Conservation (phyloP, 2,329 filamentous ascomycete genomes). For the Aspergillus candidus region DNA sequence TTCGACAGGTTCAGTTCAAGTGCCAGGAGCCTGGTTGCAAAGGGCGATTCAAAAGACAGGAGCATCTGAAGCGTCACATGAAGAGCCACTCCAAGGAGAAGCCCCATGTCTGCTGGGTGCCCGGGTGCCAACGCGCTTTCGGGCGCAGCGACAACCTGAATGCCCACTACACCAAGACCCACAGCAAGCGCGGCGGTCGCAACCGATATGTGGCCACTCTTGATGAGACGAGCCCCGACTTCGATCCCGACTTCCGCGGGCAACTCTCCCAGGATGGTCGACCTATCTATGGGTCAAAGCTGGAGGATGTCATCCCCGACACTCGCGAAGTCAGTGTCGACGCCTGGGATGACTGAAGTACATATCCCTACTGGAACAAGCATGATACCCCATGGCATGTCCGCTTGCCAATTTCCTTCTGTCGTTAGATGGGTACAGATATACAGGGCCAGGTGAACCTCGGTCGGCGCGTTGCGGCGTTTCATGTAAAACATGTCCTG, state of each 20-base stretch:
- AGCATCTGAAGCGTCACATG: constrained; percentile 46
- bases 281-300: constrained; percentile 33
- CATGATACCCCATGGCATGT: constrained; percentile 27
- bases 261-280: constrained; percentile 38
- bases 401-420: constrained; percentile 20
- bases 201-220: constrained; percentile 43
- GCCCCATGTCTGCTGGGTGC: constrained; percentile 41
- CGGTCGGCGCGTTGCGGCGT: constrained; percentile 20
- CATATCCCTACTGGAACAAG: background rate
- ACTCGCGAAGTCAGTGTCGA: constrained; percentile 30
- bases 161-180: constrained; percentile 42
- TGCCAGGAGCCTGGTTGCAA: constrained; percentile 40
- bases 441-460: constrained; percentile 14
- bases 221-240: constrained; percentile 38
- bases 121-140: constrained; percentile 38
- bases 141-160: constrained; percentile 43
- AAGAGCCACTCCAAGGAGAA: constrained; percentile 43
- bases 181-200: constrained; percentile 41
- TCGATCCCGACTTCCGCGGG: constrained; percentile 40
- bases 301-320: constrained; percentile 30
- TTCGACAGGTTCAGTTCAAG: constrained; percentile 38
- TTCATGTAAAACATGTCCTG: constrained; percentile 14
- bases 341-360: constrained; percentile 27
- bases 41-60: constrained; percentile 44
- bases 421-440: constrained; percentile 20